Evolutionary conservation across 768 basidiomycete species (phyloP).

Genomic region (Lactifluus echinatus): DNA sequence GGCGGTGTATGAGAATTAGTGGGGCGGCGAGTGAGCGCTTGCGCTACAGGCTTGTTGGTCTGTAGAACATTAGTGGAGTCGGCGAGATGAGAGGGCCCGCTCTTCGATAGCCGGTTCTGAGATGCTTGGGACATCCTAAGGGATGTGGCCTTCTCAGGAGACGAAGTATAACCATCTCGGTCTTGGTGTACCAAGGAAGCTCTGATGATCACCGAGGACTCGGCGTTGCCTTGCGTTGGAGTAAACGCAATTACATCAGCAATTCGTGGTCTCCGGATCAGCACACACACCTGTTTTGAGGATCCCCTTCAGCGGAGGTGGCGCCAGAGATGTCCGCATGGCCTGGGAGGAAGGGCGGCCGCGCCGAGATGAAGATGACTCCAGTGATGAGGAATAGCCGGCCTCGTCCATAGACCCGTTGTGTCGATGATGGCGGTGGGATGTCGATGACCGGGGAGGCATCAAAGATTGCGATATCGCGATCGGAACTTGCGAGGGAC

Average conservation of each 20-base stretch:
- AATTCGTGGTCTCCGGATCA: not conserved
- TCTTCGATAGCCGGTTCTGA: not conserved
- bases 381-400: conserved; percentile 16
- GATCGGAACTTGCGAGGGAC: not conserved
- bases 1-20: conserved; percentile 25
- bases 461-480: not conserved
- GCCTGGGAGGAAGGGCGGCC: conserved; percentile 3
- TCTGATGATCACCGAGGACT: conserved; percentile 5
- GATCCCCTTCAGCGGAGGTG: conserved; percentile 14
- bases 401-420: not conserved
- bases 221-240: conserved; percentile 1
- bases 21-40: not conserved
- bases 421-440: not conserved
- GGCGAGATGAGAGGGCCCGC: not conserved
- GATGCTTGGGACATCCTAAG: not conserved
- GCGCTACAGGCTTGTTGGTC: not conserved
- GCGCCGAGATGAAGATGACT: not conserved
- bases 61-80: not conserved
- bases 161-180: conserved; percentile 19
- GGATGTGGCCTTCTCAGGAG: conserved; percentile 26
- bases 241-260: conserved; percentile 8
- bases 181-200: conserved; percentile 13
- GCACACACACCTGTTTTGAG: conserved; percentile 16
- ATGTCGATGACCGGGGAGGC: not conserved
- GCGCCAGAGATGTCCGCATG: conserved; percentile 2